Evolutionary conservation across 257 asterid genomes (phyloP), one percentile per base, ranked within the genome.

Genomic region (Solanum sejunctum): DNA sequence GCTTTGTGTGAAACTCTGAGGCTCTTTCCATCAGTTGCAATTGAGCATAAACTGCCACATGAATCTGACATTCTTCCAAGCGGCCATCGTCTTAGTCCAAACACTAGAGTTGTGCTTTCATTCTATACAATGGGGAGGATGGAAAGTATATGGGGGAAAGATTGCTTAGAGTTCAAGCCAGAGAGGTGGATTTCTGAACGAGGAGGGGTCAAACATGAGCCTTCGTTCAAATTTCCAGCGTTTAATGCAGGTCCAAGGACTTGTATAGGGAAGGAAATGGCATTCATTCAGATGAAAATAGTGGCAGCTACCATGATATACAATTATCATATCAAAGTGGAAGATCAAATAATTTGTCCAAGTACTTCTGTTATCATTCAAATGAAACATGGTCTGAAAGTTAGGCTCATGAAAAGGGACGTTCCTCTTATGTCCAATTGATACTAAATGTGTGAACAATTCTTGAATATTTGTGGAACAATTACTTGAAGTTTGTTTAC

Each of bases 221-320:
- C 85, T 15, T 66, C 85, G 0, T 83, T 6, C 28, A 66, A 67
- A 43, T 83, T 66, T 6, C 80, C 80, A 11, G 80, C 85, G 1
- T 83, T 83, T 41, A 66, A 83, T 21, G 85, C 67, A 0, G 85
- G 85, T 10, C 80, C 85, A 21, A 28, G 85, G 52, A 66, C 85
- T 64, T 83, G 85, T 49, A 5, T 83, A 28, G 85, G 85, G 5
- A 83, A 83, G 45, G 80, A 83, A 15, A 83, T 83, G 85, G 20
- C 80, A 4, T 83, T 67, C 41, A 17, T 66, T 66, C 85, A 83
- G n/a, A 83, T 83, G 85, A 83, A 83, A 83, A 51, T 83, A 26
- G 66, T 66, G 7, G 85, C 80, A 10, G 66, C 85, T 4, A 28
- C 28, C 20, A 83, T 83, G 11, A 18, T 83, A 17, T 26, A 66